Percentiles rank a stretch among this genome's conserved stretches.
Conservation (phyloP, 495 filamentous ascomycete species). For the Extremus antarcticus region DNA sequence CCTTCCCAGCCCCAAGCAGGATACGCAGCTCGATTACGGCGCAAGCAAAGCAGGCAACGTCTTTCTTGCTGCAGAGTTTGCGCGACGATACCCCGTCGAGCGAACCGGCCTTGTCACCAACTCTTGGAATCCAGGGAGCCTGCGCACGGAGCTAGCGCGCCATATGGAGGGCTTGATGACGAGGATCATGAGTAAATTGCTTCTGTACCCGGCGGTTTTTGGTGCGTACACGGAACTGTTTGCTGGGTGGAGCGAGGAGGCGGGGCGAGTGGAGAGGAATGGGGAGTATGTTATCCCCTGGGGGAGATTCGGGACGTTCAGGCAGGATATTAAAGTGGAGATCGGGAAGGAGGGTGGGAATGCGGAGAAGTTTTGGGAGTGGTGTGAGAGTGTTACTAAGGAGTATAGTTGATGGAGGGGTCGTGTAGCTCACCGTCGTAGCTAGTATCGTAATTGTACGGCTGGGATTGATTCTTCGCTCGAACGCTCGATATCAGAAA, state of each 20-base stretch:
- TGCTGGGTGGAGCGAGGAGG: conserved; percentile 19
- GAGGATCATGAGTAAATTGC: not conserved
- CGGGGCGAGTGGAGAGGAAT: conserved; percentile 15
- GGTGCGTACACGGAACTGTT: conserved; percentile 29
- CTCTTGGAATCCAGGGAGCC: conserved; percentile 31
- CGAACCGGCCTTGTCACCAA: conserved; percentile 26
- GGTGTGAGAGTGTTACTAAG: conserved; percentile 24
- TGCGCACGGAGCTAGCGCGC: conserved; percentile 28
- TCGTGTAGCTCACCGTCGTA: no score
- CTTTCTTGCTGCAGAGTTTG: conserved; percentile 32
- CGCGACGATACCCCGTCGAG: conserved; percentile 17
- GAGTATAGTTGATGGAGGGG: no score
- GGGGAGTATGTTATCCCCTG: conserved; percentile 26
- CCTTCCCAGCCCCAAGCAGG: conserved; percentile 1
- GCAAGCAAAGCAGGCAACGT: conserved; percentile 34
- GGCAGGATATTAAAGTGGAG: conserved; percentile 16
- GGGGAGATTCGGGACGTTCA: conserved; percentile 21
- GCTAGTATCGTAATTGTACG: no score
- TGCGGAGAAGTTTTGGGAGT: conserved; percentile 30
- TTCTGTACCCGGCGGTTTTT: conserved; percentile 15
- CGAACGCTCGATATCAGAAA: not conserved
- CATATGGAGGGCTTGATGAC: conserved; percentile 8
- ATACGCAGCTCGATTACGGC: conserved; percentile 26
- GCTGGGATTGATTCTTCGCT: no score
- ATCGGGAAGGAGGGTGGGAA: conserved; percentile 20